Evolutionary conservation across 2,329 filamentous ascomycete genomes (phyloP).

Genomic region (Penicillium brevicompactum): DNA sequence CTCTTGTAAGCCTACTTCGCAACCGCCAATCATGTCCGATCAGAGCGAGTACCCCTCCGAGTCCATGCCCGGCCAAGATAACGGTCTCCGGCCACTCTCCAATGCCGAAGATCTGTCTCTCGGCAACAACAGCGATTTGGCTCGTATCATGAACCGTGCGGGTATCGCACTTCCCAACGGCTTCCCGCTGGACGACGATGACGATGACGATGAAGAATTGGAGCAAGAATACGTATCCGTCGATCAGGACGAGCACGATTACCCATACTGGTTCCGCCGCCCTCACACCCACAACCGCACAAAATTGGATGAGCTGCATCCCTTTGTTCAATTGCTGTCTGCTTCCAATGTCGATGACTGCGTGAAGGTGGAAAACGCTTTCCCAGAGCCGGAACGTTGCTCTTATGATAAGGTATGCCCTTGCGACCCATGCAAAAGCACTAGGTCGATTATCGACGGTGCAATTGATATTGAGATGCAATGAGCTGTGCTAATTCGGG

Average conservation of each 20-base stretch:
- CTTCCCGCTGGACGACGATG: conserved; percentile 33
- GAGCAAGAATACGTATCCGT: conserved; percentile 47
- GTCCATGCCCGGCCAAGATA: conserved; percentile 28
- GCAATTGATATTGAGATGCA: background rate
- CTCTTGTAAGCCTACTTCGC: background rate
- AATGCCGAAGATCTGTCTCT: conserved; percentile 33
- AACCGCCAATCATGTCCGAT: conserved; percentile 30
- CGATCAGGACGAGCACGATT: conserved; percentile 45
- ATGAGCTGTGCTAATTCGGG: conserved; percentile 10
- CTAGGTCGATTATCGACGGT: background rate
- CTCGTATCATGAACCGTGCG: conserved; percentile 31
- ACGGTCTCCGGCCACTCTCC: conserved; percentile 33
- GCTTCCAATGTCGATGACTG: conserved; percentile 55
- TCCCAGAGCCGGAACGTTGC: conserved; percentile 60
- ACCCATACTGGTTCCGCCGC: conserved; percentile 45
- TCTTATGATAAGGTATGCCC: conserved; percentile 60
- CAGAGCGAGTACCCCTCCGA: conserved; percentile 31
- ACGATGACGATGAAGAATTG: conserved; percentile 34
- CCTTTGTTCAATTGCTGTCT: conserved; percentile 74
- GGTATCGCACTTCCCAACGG: conserved; percentile 33
- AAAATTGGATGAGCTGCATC: conserved; percentile 62
- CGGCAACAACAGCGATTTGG: conserved; percentile 29
- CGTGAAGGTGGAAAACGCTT: conserved; percentile 60
- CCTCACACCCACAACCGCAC: conserved; percentile 40
- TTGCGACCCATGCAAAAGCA: background rate